Base-by-base conservation (phyloP, 257 asterid species). In the Ocimum tenuiflorum region DNA sequence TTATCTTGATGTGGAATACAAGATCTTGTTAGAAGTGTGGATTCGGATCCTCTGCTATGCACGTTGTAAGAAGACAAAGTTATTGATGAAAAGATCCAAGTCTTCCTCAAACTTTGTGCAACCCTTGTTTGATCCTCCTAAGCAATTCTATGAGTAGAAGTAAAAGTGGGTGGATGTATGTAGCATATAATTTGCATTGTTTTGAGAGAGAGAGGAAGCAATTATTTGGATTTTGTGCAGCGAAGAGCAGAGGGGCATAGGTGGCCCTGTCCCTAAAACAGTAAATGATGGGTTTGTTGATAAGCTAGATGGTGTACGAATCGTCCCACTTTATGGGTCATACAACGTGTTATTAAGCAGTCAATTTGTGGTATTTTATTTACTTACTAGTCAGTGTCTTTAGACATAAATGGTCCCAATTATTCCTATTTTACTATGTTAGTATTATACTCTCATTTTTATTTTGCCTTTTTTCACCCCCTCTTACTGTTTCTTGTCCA, bases 201-300 rank as follows among this genome's bases (percentile, higher is more conserved):
- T 55, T 54, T n/a, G 9, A 14, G 61, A 55, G 61, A 31, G 43
- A 53, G 53, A 54, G 20, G 13, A 20, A n/a, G 54, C 57, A 69
- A 69, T 73, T 59, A 6, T 65, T 60, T 33, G 22, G 41, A 33
- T 18, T 23, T 29, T 65, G 45, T 72, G 76, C 77, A 69, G n/a
- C n/a, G n/a, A n/a, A n/a, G n/a, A n/a, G n/a, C n/a, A n/a, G n/a
- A n/a, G 55, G 55, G 29, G 12, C 36, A 33, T 14, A 68, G 60
- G 87, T 81, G 82, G 87, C 73, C 86, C 87, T 24, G 55, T 48
- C 48, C 46, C 69, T 72, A 59, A 63, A 29, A 33, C 79, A 68
- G 62, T 72, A 33, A 47, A 20, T 71, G 66, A 76, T 73, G 71
- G 53, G 55, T 35, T 46, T 80, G 50, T 54, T 70, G 74, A 70